Evolutionary conservation across 345 rosid genomes (phyloP).

Genomic region (Heritiera littoralis): DNA sequence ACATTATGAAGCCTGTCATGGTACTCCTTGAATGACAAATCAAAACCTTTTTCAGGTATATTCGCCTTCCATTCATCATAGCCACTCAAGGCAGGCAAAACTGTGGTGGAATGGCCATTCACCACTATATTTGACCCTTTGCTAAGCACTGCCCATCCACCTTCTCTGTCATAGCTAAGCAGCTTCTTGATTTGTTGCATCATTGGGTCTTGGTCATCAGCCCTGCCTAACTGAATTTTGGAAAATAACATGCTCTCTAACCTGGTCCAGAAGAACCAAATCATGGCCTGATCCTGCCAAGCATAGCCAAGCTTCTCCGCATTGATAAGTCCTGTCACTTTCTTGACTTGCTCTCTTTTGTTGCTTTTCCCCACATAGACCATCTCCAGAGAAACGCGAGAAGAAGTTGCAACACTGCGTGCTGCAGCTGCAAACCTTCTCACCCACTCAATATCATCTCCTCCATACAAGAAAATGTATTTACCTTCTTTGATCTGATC

Average conservation of each 20-base stretch:
- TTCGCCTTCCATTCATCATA: conserved; percentile 71
- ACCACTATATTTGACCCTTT: conserved; percentile 58
- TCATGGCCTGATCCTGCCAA: conserved; percentile 65
- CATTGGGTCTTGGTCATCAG: conserved; percentile 58
- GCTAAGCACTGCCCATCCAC: conserved; percentile 83
- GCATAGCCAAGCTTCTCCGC: conserved; percentile 54
- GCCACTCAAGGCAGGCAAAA: conserved; percentile 49
- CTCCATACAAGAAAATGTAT: conserved; percentile 86
- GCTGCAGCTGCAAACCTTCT: conserved; percentile 66
- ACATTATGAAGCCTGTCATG: conserved; percentile 46
- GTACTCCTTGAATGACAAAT: conserved; percentile 54
- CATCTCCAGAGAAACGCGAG: conserved; percentile 69
- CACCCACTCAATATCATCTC: conserved; percentile 77
- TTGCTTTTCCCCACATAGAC: conserved; percentile 76
- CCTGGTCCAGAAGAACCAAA: conserved; percentile 96
- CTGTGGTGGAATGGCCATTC: conserved; percentile 55
- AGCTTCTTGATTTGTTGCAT: conserved; percentile 75
- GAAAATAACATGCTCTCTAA: conserved; percentile 86
- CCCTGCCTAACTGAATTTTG: conserved; percentile 72
- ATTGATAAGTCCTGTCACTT: conserved; percentile 36
- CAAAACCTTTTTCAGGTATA: conserved; percentile 56
- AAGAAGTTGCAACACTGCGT: conserved; percentile 47
- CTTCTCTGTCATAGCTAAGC: conserved; percentile 73
- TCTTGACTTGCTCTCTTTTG: conserved; percentile 59
- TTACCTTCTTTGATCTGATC: conserved; percentile 64